Evolutionary conservation across 1,284 basidiomycete species (phyloP), one percentile per base, ranked within the genome.

Genomic region (Leccinum subrobustum): DNA sequence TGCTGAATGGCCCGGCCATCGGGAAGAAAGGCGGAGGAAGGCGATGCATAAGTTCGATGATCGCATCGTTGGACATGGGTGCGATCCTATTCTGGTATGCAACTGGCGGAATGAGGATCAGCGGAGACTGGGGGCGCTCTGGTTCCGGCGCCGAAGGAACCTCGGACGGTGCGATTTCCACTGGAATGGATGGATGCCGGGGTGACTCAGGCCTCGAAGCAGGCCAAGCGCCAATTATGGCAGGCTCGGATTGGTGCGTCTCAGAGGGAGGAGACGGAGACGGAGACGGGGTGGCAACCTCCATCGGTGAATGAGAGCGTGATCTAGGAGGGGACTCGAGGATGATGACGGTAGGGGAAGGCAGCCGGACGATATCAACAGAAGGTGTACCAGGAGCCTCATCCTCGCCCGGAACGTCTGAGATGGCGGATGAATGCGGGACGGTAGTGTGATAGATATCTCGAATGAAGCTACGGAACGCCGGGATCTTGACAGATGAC

Each of bases 261-360:
- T 65, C 64, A 3, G 58, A 48, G 23, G 55, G 62, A 52, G 66
- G 61, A 33, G 71, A 64, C 56, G 66, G 59, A 25, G 73, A 67
- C 44, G 66, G 60, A 23, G 73, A 67, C 51, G 75, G 77, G 27
- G 78, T 80, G 6, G 76, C 75, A 3, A 83, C 72, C 37, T 82
- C 80, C 78, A 84, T 83, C 0, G 82, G 80, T 6, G 82, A 82
- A 52, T 72, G 74, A 18, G 79, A 80, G 25, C 65, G 71, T 14
- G 70, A 70, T 31, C 57, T 63, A 63, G 66, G 65, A 54, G 64
- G 67, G 62, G 68, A 54, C 9, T 71, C 64, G 29, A 59, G 23
- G 52, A 60, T 52, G 8, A 60, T 57, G 20, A 63, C 4, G 54
- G 58, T 31, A n/a, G 69, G 69, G 4, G 70, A 70, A 2, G 58